Base-by-base conservation (phyloP, 768 basidiomycete species). In the Candolleomyces eurysporus region DNA sequence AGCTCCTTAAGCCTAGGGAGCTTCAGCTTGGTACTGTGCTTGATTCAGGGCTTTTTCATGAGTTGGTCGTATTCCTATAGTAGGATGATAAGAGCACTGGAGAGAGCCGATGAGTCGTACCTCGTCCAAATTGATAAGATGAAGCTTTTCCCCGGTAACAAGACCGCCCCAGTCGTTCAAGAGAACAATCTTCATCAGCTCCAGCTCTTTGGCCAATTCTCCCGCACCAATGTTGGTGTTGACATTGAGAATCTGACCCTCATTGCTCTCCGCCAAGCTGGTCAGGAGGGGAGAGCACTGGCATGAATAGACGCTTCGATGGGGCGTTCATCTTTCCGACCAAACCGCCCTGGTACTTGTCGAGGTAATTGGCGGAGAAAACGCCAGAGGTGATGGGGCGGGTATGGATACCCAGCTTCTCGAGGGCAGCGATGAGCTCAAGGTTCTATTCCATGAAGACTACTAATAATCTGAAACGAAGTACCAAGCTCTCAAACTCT, bases 1-100 rank as follows among this genome's bases (percentile, higher is more conserved):
- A 99, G 88, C 70, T 98, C 97, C 78, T 99, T 99, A 83, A 99
- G 98, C 75, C 98, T 96, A 64, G 97, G 90, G 60, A 99, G 84
- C 78, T 98, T 98, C 74, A 99, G 91, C 76, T 99, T 99, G 65
- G 96, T 98, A 63, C 96, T 97, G 72, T 88, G 98, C 73, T 97
- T 97, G 75, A 99, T 96, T 97, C 97, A 99, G 7, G 95, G 85
- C 76, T 98, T 91, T 70, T 95, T 96, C 95, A 98, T 92, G 61
- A 99, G 88, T 22, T 84, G 84, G 66, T 96, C 92, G 75, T 96
- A 98, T 78, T 99, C 97, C 91, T 94, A 69, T 9, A 62, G 62
- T 40, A 54, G 32, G 17, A 32, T n/a, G n/a, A n/a, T n/a, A 42
- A 31, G 32, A 32, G 32, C 42, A 50, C 48, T 55, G 17, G 5